phyloP scores from a whole-genome alignment of 2,329 filamentous ascomycete genomes.

The Teratosphaeria epicoccoides region DNA sequence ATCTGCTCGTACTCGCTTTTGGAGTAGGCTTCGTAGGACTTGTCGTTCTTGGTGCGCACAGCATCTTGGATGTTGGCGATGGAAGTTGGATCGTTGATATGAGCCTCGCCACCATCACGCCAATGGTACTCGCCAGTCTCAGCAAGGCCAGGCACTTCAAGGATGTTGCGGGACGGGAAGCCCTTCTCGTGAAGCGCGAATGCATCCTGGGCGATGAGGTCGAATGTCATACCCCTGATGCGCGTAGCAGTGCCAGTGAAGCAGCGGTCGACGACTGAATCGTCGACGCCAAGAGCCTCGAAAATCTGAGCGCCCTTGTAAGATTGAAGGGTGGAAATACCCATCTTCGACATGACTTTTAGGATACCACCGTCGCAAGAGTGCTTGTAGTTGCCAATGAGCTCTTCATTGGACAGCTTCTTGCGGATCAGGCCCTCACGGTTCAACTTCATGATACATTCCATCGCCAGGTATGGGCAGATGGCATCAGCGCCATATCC shows the following conservation, averaged over 20 bases:
- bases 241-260: conserved; percentile 90
- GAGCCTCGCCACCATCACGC: conserved; percentile 90
- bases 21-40: conserved; percentile 95
- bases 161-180: conserved; percentile 69
- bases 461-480: conserved; percentile 89
- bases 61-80: conserved; percentile 97
- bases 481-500: conserved; percentile 91
- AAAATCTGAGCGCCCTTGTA: conserved; percentile 99
- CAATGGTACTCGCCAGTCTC: conserved; percentile 98
- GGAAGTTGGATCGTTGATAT: conserved; percentile 87
- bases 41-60: conserved; percentile 93
- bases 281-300: conserved; percentile 86
- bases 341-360: conserved; percentile 99
- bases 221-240: conserved; percentile 88
- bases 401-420: conserved; percentile 67
- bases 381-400: conserved; percentile 94
- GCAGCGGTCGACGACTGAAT: conserved; percentile 83
- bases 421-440: conserved; percentile 87
- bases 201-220: conserved; percentile 84
- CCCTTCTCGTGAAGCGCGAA: conserved; percentile 93
- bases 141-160: conserved; percentile 65
- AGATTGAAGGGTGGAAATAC: conserved; percentile 88
- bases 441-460: conserved; percentile 95
- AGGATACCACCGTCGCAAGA: conserved; percentile 92
- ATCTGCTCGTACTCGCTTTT: conserved; percentile 89